A percentile compares a stretch with the other conserved stretches of the same genome.
These are phyloP conservation scores for Clavariopsis aquatica DNA, from an alignment of 495 filamentous ascomycete genomes.

Conservation along the genomic window DNA sequence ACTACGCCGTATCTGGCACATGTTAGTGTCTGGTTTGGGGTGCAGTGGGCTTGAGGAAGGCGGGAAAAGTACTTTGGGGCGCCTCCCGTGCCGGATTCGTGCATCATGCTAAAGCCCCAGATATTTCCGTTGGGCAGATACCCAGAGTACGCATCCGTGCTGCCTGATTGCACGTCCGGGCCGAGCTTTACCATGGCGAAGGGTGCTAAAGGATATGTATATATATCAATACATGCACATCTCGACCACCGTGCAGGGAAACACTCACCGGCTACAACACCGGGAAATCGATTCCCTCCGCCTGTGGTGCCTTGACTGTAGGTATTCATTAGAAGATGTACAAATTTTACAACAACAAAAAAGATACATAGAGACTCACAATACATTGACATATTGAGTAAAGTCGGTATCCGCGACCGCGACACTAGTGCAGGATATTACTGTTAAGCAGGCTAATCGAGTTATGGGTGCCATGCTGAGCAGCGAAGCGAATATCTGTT, in stretches of 20 bases:
- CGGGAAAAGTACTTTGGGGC: conserved; percentile 59
- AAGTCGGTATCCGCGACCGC: conserved; percentile 38
- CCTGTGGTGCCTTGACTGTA: conserved; percentile 36
- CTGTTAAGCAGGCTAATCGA: not conserved
- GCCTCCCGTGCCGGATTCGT: conserved; percentile 73
- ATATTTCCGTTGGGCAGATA: conserved; percentile 60
- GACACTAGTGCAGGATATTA: not conserved
- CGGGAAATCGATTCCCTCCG: conserved; percentile 72
- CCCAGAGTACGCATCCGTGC: conserved; percentile 64
- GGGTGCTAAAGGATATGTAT: too few relatives aligned
- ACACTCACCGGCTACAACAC: conserved; percentile 50
- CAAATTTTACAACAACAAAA: conserved; percentile 21
- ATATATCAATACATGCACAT: too few relatives aligned
- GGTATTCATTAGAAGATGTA: not conserved
- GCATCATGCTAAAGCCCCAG: conserved; percentile 71
- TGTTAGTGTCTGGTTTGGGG: not conserved
- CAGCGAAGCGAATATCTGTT: not conserved
- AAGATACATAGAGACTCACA: conserved; percentile 30
- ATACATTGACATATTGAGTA: conserved; percentile 53
- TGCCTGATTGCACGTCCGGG: conserved; percentile 59
- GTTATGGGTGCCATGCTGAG: not conserved
- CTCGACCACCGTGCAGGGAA: too few relatives aligned
- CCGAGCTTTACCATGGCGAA: conserved; percentile 74
- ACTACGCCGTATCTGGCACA: conserved; percentile 59
- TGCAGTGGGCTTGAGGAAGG: not conserved